Percentiles rank a stretch among this genome's conserved stretches.
Conservation (phyloP, 192 early-diverging fungal species). For the Fimicolochytrium jonesii region DNA sequence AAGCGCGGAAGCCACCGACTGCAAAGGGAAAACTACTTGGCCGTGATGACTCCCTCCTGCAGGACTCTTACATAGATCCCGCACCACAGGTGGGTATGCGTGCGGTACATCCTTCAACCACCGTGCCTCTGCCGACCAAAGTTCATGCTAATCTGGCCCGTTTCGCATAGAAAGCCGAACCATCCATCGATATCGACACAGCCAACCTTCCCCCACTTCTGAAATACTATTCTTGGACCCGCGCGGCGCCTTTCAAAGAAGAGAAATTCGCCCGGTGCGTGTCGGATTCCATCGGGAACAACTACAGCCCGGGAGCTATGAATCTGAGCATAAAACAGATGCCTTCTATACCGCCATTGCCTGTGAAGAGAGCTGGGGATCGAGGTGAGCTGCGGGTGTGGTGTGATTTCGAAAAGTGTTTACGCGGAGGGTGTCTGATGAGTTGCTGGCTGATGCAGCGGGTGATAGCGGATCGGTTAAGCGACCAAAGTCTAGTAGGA, state of each 20-base stretch:
- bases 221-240: slow-evolving; percentile 59
- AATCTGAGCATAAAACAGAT: slow-evolving; percentile 43
- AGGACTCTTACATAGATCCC: background rate
- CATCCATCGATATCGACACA: slow-evolving; percentile 2
- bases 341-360: slow-evolving; percentile 10
- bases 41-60: background rate
- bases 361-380: slow-evolving; percentile 12
- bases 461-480: no score
- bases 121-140: no score
- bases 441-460: background rate
- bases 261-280: slow-evolving; percentile 43
- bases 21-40: background rate
- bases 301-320: slow-evolving; percentile 48
- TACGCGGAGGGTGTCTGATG: background rate
- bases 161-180: no score
- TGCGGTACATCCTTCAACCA: no score
- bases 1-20: background rate
- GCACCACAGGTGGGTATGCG: background rate
- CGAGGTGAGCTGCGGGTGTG: background rate
- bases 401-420: no score
- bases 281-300: slow-evolving; percentile 63
- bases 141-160: no score
- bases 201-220: slow-evolving; percentile 46
- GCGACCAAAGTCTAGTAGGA: no score
- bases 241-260: slow-evolving; percentile 59